Evolutionary conservation across 1,284 basidiomycete genomes (phyloP).

Genomic region (Trichosporon sp.): DNA sequence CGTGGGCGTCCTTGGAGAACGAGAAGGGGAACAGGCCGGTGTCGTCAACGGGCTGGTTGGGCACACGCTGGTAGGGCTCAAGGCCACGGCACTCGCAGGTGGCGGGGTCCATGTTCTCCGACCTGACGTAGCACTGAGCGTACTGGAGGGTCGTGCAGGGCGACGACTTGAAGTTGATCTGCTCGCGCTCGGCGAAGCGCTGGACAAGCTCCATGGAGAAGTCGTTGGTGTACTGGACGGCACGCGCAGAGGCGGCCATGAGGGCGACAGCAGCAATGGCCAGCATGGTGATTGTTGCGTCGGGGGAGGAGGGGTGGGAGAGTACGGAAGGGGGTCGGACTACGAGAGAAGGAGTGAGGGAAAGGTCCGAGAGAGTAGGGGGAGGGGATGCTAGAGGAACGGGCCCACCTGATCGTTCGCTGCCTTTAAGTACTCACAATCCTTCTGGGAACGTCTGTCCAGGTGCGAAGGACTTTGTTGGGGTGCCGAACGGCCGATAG

Average conservation of each 20-base stretch:
- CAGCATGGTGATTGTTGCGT: background rate
- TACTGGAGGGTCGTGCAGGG: slow-evolving; percentile 5
- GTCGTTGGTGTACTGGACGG: slow-evolving; percentile 1
- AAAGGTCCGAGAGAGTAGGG: background rate
- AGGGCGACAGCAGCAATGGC: slow-evolving; percentile 1
- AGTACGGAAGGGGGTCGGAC: background rate
- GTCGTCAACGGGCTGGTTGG: slow-evolving; percentile 7
- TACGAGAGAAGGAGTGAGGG: background rate
- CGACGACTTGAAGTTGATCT: background rate
- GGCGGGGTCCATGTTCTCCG: slow-evolving; percentile 9
- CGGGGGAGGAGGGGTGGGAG: background rate
- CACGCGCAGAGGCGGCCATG: background rate
- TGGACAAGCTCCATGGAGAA: slow-evolving; percentile 1
- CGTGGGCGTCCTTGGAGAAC: slow-evolving; percentile 3
- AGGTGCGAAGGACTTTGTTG: background rate
- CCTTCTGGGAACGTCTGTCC: background rate
- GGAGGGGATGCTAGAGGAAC: background rate
- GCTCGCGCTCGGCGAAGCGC: background rate
- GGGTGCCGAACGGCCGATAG: background rate
- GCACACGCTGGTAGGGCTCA: slow-evolving; percentile 1
- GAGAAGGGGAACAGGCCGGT: background rate
- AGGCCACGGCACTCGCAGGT: slow-evolving; percentile 7
- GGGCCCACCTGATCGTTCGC: background rate
- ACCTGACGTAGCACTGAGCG: slow-evolving; percentile 13
- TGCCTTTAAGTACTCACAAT: background rate